Percentiles rank a stretch among this genome's conserved stretches.
phyloP scores from a whole-genome alignment of 1,139 yeast genomes.

The Diutina siamensis region DNA sequence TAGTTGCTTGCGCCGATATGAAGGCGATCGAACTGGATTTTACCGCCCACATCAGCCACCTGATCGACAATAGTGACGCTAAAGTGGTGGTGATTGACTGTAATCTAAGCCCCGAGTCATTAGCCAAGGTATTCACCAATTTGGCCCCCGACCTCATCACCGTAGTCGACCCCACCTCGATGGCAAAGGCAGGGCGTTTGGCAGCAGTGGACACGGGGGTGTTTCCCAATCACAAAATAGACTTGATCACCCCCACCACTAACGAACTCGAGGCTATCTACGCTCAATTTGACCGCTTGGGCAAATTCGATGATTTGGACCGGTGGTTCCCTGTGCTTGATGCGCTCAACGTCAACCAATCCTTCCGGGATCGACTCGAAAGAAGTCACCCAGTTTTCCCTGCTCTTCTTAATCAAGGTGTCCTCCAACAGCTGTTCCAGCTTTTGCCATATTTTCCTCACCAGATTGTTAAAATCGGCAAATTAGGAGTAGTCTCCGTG shows the following conservation, averaged over 20 bases:
- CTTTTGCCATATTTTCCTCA: conserved; percentile 65
- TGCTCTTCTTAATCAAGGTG: conserved; percentile 32
- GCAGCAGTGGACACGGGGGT: conserved; percentile 14
- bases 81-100: conserved; percentile 52
- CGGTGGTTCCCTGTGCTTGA: conserved; percentile 71
- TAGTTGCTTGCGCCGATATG: conserved; percentile 85
- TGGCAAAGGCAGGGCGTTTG: conserved; percentile 40
- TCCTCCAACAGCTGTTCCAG: conserved; percentile 58
- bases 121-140: conserved; percentile 24
- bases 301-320: conserved; percentile 46
- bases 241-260: conserved; percentile 56
- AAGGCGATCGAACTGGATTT: conserved; percentile 42
- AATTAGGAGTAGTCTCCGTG: conserved; percentile 47
- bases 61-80: conserved; percentile 18
- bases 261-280: conserved; percentile 48
- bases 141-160: conserved; percentile 13
- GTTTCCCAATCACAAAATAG: conserved; percentile 23
- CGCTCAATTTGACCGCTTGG: conserved; percentile 34
- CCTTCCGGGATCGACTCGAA: conserved; percentile 30
- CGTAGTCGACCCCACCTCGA: conserved; percentile 71
- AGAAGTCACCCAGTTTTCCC: conserved; percentile 15
- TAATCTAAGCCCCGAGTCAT: conserved; percentile 39
- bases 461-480: conserved; percentile 56
- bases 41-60: conserved; percentile 22
- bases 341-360: conserved; percentile 38